A percentile compares a stretch with the other conserved stretches of the same genome.
These are phyloP conservation scores for Pseudocercospora cruenta DNA, from an alignment of 2,329 filamentous ascomycete species.

Conservation along the genomic window DNA sequence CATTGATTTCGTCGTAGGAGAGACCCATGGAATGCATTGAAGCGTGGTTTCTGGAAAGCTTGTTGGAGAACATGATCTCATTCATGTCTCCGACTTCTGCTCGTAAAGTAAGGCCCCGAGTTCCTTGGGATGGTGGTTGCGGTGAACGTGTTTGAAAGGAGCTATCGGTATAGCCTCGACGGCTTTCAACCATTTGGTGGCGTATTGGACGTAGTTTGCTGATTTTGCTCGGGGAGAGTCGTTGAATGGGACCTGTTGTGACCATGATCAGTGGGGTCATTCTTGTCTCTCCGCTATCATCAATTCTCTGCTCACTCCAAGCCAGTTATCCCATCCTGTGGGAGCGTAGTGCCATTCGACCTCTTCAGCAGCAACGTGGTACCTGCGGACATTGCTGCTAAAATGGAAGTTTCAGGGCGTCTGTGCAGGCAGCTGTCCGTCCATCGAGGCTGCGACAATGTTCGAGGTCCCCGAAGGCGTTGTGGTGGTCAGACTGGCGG, in stretches of 20 bases:
- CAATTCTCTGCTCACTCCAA: constrained; percentile 21
- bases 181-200: constrained; percentile 31
- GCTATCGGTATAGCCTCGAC: constrained; percentile 39
- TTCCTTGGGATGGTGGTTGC: constrained; percentile 30
- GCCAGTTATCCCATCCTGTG: constrained; percentile 36
- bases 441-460: neutral
- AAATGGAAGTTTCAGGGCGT: constrained; percentile 28
- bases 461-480: constrained; percentile 15
- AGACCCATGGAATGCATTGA: constrained; percentile 24
- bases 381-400: constrained; percentile 31
- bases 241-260: constrained; percentile 29
- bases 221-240: constrained; percentile 11
- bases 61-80: too few species aligned
- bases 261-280: too few species aligned
- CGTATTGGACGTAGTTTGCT: constrained; percentile 22
- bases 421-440: constrained; percentile 24
- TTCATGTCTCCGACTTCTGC: constrained; percentile 33
- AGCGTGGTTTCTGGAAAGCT: constrained; percentile 21
- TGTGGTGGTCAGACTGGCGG: neutral
- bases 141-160: too few species aligned
- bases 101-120: constrained; percentile 19
- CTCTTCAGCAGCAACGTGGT: constrained; percentile 35
- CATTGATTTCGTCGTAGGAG: constrained; percentile 11
- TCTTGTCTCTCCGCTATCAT: too few species aligned
- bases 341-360: constrained; percentile 33